Percentiles rank a stretch among this genome's conserved stretches.
phyloP scores from a whole-genome alignment of 2,329 filamentous ascomycete species.

The Colletotrichum orchidophilum region DNA sequence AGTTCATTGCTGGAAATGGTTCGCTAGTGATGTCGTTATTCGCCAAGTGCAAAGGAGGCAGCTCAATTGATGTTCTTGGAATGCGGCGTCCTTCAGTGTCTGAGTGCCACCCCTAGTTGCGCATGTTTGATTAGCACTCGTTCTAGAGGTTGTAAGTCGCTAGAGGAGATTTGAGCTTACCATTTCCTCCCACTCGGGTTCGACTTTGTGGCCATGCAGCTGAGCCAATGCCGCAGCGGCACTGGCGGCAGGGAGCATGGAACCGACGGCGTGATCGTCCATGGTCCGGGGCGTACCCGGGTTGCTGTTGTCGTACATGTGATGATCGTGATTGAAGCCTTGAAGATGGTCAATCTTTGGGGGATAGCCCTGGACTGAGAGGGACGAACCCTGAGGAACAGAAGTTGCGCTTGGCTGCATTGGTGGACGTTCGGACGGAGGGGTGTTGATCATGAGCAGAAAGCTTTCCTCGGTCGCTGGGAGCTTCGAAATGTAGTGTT shows the following conservation, averaged over 20 bases:
- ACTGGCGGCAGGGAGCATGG: constrained; percentile 73
- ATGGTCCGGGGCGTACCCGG: constrained; percentile 74
- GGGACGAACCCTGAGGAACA: constrained; percentile 33
- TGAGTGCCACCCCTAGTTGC: constrained; percentile 72
- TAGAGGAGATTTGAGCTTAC: constrained; percentile 59
- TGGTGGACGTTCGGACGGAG: constrained; percentile 64
- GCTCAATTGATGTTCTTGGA: constrained; percentile 74
- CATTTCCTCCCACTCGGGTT: constrained; percentile 81
- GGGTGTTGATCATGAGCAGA: constrained; percentile 92
- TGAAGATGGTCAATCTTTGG: constrained; percentile 40
- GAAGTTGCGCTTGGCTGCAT: constrained; percentile 44
- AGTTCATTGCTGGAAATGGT: constrained; percentile 71
- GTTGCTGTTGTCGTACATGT: constrained; percentile 71
- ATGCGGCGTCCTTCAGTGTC: constrained; percentile 73
- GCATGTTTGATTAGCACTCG: constrained; percentile 30
- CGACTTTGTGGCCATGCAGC: constrained; percentile 79
- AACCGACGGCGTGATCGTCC: constrained; percentile 74
- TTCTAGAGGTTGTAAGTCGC: neutral
- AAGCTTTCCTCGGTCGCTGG: constrained; percentile 99
- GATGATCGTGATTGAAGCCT: constrained; percentile 69
- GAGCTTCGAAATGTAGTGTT: constrained; percentile 97
- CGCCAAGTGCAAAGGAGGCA: constrained; percentile 72
- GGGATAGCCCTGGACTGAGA: constrained; percentile 34
- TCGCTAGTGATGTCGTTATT: constrained; percentile 76
- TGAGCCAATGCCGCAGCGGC: constrained; percentile 89